Evolutionary conservation across 345 rosid genomes (phyloP).

Genomic region (Brassica napus): Da-Ae NC_063442.1:2066001-2066500

Average conservation of each 20-base stretch:
- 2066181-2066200: background rate
- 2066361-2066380: too few relatives aligned
- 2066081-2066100: background rate
- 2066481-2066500: too few relatives aligned
- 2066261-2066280: background rate
- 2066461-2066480: too few relatives aligned
- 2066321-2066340: too few relatives aligned
- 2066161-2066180: background rate
- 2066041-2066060: background rate
- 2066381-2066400: too few relatives aligned
- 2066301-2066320: too few relatives aligned
- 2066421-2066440: too few relatives aligned
- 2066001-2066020: constrained; percentile 29
- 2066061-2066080: background rate
- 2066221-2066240: background rate
- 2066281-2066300: too few relatives aligned
- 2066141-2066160: background rate
- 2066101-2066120: background rate
- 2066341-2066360: too few relatives aligned
- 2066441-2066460: too few relatives aligned
- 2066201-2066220: constrained; percentile 15
- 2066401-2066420: too few relatives aligned
- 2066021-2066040: constrained; percentile 33
- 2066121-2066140: background rate
- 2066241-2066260: background rate